These are phyloP conservation scores for Spizellomyces sp. DNA, from an alignment of 192 early-diverging fungal genomes.

Conservation along the genomic window DNA sequence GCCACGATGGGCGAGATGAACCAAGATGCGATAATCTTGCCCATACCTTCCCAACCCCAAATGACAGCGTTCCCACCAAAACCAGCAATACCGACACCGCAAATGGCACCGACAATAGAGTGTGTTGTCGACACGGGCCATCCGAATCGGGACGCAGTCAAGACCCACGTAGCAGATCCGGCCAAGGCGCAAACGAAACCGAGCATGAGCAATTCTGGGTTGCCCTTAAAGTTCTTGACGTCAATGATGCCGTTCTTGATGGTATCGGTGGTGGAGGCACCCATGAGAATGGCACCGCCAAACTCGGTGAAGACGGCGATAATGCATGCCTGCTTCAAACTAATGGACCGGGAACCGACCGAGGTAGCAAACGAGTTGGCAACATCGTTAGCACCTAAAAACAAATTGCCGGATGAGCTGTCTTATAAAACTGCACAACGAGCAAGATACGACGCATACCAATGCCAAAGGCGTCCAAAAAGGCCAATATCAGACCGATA, in stretches of 20 bases:
- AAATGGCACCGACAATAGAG: constrained; percentile 79
- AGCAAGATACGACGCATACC: too few species aligned
- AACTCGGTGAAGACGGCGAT: constrained; percentile 87
- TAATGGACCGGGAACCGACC: constrained; percentile 79
- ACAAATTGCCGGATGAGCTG: constrained; percentile 2
- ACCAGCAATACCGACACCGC: constrained; percentile 73
- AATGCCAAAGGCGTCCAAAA: constrained; percentile 74
- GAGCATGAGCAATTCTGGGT: constrained; percentile 79
- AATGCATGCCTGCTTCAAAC: constrained; percentile 68
- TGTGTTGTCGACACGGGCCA: constrained; percentile 81
- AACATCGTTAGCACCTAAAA: constrained; percentile 76
- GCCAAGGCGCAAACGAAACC: constrained; percentile 81
- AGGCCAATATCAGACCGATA: constrained; percentile 65
- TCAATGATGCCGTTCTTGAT: constrained; percentile 77
- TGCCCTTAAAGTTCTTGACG: constrained; percentile 52
- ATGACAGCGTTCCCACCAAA: constrained; percentile 64
- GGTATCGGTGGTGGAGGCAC: constrained; percentile 71
- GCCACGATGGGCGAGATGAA: constrained; percentile 72
- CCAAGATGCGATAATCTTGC: constrained; percentile 73
- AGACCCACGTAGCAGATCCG: constrained; percentile 76
- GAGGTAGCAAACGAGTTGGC: constrained; percentile 88
- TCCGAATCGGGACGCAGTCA: constrained; percentile 66
- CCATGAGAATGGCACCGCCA: constrained; percentile 75
- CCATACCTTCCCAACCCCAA: constrained; percentile 56
- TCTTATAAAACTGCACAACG: neutral